Evolutionary conservation across 1,284 basidiomycete species (phyloP).

Genomic region (Pseudozyma flocculosa): DNA sequence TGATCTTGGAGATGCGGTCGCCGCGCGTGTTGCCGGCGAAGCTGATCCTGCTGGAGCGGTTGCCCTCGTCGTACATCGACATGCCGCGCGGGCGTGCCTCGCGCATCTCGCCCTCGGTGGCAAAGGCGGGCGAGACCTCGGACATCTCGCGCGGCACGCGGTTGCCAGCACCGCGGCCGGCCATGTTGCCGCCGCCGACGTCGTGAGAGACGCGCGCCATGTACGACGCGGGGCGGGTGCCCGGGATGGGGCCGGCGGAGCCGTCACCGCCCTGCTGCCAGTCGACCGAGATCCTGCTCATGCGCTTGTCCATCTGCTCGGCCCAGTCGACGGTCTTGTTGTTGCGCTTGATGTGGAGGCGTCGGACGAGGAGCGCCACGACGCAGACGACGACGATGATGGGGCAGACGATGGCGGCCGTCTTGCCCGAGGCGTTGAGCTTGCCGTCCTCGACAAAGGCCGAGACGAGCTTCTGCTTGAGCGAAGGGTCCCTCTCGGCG

Average conservation of each 20-base stretch:
- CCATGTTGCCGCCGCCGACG: conserved; percentile 27
- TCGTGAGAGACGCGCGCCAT: conserved; percentile 38
- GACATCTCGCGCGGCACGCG: conserved; percentile 40
- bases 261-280: conserved; percentile 51
- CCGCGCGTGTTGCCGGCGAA: conserved; percentile 44
- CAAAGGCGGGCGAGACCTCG: conserved; percentile 30
- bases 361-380: conserved; percentile 43
- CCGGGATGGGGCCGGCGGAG: conserved; percentile 40
- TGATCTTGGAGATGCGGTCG: conserved; percentile 47
- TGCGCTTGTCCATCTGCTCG: conserved; percentile 55
- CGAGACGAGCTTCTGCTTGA: conserved; percentile 26
- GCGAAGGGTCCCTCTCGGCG: conserved; percentile 33
- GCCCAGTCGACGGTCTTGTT: conserved; percentile 57
- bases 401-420: conserved; percentile 53
- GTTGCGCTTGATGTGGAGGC: conserved; percentile 53
- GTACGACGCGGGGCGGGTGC: conserved; percentile 45
- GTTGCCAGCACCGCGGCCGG: conserved; percentile 35
- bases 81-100: conserved; percentile 35
- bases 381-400: conserved; percentile 40
- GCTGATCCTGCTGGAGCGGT: conserved; percentile 37
- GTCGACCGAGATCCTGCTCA: conserved; percentile 53
- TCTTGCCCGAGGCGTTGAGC: conserved; percentile 45
- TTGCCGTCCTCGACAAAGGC: conserved; percentile 44
- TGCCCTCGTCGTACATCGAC: conserved; percentile 38
- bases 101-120: conserved; percentile 40